Evolutionary conservation across 306 rosid species (phyloP), one percentile per base, ranked within the genome.

Genomic region (Coriaria nepalensis): DNA sequence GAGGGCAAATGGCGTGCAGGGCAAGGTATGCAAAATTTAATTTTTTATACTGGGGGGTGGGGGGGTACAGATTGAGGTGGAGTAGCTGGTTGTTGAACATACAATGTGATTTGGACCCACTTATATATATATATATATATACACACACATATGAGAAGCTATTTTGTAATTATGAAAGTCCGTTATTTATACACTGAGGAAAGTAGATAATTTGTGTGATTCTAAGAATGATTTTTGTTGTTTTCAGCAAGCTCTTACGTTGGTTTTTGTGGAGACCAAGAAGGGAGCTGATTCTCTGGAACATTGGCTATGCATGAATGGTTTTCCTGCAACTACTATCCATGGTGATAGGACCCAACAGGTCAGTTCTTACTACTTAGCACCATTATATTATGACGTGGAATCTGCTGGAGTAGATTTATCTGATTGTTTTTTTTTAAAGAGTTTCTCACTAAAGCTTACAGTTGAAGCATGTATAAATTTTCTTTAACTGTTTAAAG

Each of bases 241-340:
- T 55, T 67, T 65, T 72, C 86, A 88, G 94, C 96, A 83, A 81
- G 57, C 88, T 62, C 71, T 88, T 68, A 88, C 94, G 39, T 78
- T 88, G 63, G 94, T 88, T 49, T 88, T 88, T 61, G 96, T 88
- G 78, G 96, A 88, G 76, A 88, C 96, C 49, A 88, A 88, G 78
- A 88, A 88, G 74, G 94, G 96, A 68, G 96, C 96, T 20, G 96
- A 88, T 29, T 68, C 94, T 43, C 70, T 88, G 68, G 96, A 88
- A 68, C 74, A 83, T 74, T 83, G 96, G 88, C 59, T 88, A 72
- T 78, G 79, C 50, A 53, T 65, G 41, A 83, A 81, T 44, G 94
- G 94, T 43, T 88, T 88, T 80, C 94, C 94, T 32, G 96, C 96
- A 64, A 77, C 94, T 53, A 76, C 93, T 66, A 88, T 88, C 61